Percentiles rank a stretch among this genome's conserved stretches.
Evolutionary conservation across 352 stramenopile genomes (phyloP).

Genomic region (Pythium rishiriense): DNA sequence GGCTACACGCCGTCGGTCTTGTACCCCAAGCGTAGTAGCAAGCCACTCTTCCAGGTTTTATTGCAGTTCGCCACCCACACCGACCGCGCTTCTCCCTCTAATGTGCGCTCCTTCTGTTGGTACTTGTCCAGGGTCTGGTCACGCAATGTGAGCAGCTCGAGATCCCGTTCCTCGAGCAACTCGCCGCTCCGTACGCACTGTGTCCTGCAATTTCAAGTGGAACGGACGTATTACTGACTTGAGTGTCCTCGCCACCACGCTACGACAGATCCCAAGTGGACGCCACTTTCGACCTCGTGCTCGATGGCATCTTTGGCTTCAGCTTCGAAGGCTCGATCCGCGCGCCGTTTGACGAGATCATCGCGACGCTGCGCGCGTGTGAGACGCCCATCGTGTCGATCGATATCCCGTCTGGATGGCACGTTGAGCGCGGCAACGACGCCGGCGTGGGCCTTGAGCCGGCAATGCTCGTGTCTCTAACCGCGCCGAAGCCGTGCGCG

Average conservation of each 20-base stretch:
- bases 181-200: constrained; percentile 42
- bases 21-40: constrained; percentile 92
- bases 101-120: not conserved
- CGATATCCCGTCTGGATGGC: constrained; percentile 98
- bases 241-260: constrained; percentile 22
- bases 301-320: constrained; percentile 99
- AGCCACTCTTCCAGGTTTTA: constrained; percentile 78
- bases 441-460: constrained; percentile 80
- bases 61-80: not conserved
- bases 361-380: constrained; percentile 65
- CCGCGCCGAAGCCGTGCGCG: constrained; percentile 95
- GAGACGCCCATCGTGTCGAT: constrained; percentile 92
- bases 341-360: constrained; percentile 89
- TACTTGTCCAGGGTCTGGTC: constrained; percentile 56
- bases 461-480: constrained; percentile 96
- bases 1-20: constrained; percentile 93
- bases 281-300: constrained; percentile 85
- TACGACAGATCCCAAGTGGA: constrained; percentile 50
- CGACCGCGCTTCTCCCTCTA: too few species aligned
- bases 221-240: too few species aligned
- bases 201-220: too few species aligned
- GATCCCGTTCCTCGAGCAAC: constrained; percentile 72
- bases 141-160: constrained; percentile 75
- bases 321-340: constrained; percentile 91
- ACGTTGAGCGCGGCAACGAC: constrained; percentile 92